These are phyloP conservation scores for Rhodotorula kratochvilovae DNA, from an alignment of 768 basidiomycete genomes.

Conservation along the genomic window DNA sequence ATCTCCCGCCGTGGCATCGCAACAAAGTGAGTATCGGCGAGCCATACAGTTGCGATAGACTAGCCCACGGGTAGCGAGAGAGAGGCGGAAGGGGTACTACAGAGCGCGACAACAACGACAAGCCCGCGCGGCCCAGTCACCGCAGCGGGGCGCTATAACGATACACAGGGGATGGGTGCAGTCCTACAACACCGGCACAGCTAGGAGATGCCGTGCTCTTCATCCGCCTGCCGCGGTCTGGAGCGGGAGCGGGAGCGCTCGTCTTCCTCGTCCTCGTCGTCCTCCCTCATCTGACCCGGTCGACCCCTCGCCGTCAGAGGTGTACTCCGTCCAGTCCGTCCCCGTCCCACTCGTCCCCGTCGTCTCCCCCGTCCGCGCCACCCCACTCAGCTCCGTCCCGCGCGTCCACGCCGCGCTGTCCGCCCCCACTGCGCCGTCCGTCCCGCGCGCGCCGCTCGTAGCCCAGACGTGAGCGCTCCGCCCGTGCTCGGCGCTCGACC, in stretches of 20 bases:
- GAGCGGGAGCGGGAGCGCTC: not conserved
- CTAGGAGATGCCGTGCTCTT: not conserved
- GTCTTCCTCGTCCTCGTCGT: not conserved
- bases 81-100: too few relatives aligned
- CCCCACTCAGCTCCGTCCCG: not conserved
- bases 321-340: conserved; percentile 18
- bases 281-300: not conserved
- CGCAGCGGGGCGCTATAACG: not conserved
- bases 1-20: too few relatives aligned
- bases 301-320: not conserved
- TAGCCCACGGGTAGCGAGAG: too few relatives aligned
- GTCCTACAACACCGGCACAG: not conserved
- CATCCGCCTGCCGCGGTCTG: not conserved
- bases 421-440: not conserved
- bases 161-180: not conserved
- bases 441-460: not conserved
- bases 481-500: conserved; percentile 16
- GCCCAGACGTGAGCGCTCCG: conserved; percentile 34
- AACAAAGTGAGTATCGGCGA: too few relatives aligned
- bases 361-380: conserved; percentile 12
- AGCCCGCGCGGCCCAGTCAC: too few relatives aligned
- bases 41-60: too few relatives aligned
- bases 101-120: too few relatives aligned
- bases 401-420: not conserved
- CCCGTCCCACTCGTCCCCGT: not conserved